These are phyloP conservation scores for Gracilaria gracilis DNA, from an alignment of 23 red algal genomes.

Conservation along the genomic window DNA sequence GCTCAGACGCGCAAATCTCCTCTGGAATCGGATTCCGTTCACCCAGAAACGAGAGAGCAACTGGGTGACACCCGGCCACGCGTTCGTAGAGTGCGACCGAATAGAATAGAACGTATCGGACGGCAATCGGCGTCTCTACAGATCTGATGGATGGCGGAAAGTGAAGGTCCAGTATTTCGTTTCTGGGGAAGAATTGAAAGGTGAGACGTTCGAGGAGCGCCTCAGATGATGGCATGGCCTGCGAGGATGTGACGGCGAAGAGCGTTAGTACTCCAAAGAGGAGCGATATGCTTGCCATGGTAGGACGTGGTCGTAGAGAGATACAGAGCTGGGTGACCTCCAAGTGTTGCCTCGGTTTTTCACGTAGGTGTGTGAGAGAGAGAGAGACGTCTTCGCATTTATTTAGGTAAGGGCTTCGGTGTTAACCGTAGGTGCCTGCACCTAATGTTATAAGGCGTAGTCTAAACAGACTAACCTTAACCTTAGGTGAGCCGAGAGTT, in stretches of 20 bases:
- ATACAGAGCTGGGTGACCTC: no score
- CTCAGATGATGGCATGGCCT: not conserved
- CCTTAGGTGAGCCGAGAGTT: no score
- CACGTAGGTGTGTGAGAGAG: no score
- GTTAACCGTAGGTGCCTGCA: no score
- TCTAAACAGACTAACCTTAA: no score
- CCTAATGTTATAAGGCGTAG: no score
- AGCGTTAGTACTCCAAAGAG: not conserved
- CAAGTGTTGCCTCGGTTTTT: not conserved
- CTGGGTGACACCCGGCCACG: conserved; percentile 26
- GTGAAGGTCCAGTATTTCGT: not conserved
- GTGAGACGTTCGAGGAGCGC: conserved; percentile 15
- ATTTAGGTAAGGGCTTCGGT: no score
- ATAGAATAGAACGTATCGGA: conserved; percentile 5
- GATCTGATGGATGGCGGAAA: not conserved
- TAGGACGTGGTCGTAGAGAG: not conserved
- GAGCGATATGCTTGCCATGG: not conserved
- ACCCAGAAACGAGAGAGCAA: conserved; percentile 43
- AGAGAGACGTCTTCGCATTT: no score
- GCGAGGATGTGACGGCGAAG: not conserved
- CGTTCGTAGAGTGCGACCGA: not conserved
- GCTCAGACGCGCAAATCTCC: not conserved
- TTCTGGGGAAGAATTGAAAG: not conserved
- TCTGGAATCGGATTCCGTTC: not conserved
- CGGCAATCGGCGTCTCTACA: conserved; percentile 17